Conservation (phyloP, 495 filamentous ascomycete genomes). For the Cercophora newfieldiana region DNA sequence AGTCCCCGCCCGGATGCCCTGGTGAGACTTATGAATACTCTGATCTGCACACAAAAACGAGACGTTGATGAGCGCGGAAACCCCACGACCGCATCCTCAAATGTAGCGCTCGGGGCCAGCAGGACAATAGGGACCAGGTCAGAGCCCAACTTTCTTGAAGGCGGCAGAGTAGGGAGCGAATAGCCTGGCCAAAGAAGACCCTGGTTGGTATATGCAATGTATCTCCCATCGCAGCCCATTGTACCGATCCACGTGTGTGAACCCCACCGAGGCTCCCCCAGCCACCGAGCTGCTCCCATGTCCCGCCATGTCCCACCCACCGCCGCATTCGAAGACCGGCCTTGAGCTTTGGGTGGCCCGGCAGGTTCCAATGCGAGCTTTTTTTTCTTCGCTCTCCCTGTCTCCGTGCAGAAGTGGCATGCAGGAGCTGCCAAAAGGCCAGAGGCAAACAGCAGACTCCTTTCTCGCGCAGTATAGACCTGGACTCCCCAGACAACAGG, state of each 20-base stretch:
- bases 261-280: conserved; percentile 7
- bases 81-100: background rate
- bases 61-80: background rate
- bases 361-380: background rate
- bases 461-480: background rate
- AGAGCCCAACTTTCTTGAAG: conserved; percentile 1
- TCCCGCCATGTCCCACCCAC: conserved; percentile 12
- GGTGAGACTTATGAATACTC: background rate
- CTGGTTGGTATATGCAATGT: conserved; percentile 8
- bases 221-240: conserved; percentile 9
- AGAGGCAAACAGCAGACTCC: conserved; percentile 1
- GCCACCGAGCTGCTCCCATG: conserved; percentile 4
- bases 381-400: background rate
- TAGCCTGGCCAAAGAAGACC: conserved; percentile 1
- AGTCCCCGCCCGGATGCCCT: background rate
- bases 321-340: background rate
- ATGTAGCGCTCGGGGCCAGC: background rate
- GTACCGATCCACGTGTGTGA: conserved; percentile 12
- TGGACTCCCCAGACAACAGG: background rate
- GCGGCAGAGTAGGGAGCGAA: background rate
- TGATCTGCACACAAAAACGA: background rate
- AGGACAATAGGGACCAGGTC: background rate
- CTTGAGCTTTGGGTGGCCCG: background rate
- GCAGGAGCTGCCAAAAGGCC: conserved; percentile 7
- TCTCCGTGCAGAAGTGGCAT: background rate